Evolutionary conservation across 257 asterid species (phyloP).

Genomic region (Nicotiana attenuata): DNA sequence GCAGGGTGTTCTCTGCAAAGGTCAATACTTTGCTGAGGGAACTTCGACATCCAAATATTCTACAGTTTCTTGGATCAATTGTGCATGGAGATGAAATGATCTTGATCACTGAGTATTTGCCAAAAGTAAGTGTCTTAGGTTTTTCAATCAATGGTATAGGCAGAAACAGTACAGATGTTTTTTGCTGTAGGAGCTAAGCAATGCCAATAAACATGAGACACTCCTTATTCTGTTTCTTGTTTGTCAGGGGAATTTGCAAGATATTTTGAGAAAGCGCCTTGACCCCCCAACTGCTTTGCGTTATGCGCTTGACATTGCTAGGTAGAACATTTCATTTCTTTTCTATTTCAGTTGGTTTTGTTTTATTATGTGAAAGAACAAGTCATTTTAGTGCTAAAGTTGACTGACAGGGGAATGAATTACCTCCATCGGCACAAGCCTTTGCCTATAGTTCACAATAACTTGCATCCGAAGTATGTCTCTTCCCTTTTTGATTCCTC

Average conservation of each 20-base stretch:
- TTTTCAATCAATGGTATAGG: neutral
- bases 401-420: conserved; percentile 55
- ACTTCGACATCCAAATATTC: conserved; percentile 59
- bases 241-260: conserved; percentile 47
- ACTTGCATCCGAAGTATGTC: conserved; percentile 42
- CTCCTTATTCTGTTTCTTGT: neutral
- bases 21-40: conserved; percentile 48
- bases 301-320: conserved; percentile 61
- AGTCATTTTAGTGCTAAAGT: neutral
- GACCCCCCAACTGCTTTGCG: conserved; percentile 52
- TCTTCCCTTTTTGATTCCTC: neutral
- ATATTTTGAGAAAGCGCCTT: conserved; percentile 39
- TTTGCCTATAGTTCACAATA: conserved; percentile 53
- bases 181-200: neutral
- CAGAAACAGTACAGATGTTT: neutral
- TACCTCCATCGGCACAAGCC: conserved; percentile 67
- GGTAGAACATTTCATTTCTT: conserved; percentile 24
- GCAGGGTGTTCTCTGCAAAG: conserved; percentile 52
- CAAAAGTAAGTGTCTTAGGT: conserved; percentile 32
- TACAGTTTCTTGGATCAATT: conserved; percentile 64
- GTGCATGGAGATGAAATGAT: conserved; percentile 60
- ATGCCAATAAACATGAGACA: neutral
- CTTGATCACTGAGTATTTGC: conserved; percentile 53
- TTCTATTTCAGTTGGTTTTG: neutral
- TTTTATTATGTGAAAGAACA: neutral